These are phyloP conservation scores for Aspergillus sp. DNA, from an alignment of 2,329 filamentous ascomycete genomes.

Conservation along the genomic window DNA sequence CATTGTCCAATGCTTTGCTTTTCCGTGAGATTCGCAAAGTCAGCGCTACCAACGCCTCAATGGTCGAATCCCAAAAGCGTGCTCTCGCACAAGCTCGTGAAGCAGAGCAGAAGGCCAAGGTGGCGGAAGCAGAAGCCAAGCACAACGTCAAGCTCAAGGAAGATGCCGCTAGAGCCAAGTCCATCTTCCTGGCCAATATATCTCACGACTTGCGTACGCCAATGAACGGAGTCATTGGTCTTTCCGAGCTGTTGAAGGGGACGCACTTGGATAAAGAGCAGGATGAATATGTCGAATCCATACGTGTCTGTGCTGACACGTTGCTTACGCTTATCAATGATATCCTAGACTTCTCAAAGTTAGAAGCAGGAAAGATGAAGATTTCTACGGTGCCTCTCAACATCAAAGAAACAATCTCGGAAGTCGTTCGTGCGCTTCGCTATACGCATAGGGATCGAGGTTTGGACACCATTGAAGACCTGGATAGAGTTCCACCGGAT, in stretches of 20 bases:
- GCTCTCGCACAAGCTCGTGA: slow-evolving; percentile 58
- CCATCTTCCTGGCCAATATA: slow-evolving; percentile 94
- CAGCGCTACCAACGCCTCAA: slow-evolving; percentile 59
- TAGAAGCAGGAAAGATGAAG: slow-evolving; percentile 82
- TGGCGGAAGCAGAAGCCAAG: slow-evolving; percentile 59
- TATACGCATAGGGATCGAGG: slow-evolving; percentile 60
- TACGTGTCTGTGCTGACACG: slow-evolving; percentile 65
- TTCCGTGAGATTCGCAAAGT: slow-evolving; percentile 59
- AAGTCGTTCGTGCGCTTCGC: slow-evolving; percentile 59
- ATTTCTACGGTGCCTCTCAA: slow-evolving; percentile 80
- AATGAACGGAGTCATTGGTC: slow-evolving; percentile 86
- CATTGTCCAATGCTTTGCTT: slow-evolving; percentile 59
- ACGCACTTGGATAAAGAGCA: slow-evolving; percentile 55
- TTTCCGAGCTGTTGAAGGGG: slow-evolving; percentile 58
- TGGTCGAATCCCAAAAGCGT: slow-evolving; percentile 62
- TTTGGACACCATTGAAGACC: slow-evolving; percentile 57
- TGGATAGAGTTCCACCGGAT: slow-evolving; percentile 55
- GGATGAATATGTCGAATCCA: slow-evolving; percentile 59
- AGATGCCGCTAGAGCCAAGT: slow-evolving; percentile 70
- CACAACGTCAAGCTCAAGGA: slow-evolving; percentile 63
- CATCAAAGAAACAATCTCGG: slow-evolving; percentile 62
- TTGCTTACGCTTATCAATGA: slow-evolving; percentile 86
- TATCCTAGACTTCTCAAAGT: slow-evolving; percentile 83
- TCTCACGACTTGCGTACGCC: slow-evolving; percentile 85
- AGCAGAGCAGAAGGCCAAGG: slow-evolving; percentile 61